These are phyloP conservation scores for Metarhizium rileyi DNA, from an alignment of 2,329 filamentous ascomycete genomes.

Conservation along the genomic window DNA sequence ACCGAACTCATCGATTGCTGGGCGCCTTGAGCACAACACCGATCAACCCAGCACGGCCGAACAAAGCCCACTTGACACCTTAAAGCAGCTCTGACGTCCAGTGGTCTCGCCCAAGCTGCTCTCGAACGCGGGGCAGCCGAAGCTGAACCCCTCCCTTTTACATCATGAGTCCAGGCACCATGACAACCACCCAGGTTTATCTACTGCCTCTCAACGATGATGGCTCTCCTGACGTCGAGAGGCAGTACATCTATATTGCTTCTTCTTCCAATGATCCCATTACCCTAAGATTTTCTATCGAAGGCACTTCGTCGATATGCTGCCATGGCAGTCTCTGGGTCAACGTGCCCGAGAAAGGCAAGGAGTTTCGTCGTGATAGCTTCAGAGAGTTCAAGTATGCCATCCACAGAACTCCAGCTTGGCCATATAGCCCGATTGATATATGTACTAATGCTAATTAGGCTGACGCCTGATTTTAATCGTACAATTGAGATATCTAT, in stretches of 20 bases:
- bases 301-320: conserved; percentile 93
- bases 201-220: conserved; percentile 84
- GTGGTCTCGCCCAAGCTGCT: conserved; percentile 19
- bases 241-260: conserved; percentile 86
- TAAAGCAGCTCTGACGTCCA: conserved; percentile 14
- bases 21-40: no score
- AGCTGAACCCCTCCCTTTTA: conserved; percentile 16
- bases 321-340: conserved; percentile 92
- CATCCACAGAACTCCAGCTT: conserved; percentile 2
- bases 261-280: conserved; percentile 66
- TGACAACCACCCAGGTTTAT: conserved; percentile 67
- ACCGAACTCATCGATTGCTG: neutral
- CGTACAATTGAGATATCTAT: conserved; percentile 83
- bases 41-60: no score
- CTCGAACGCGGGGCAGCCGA: conserved; percentile 10
- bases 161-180: conserved; percentile 50
- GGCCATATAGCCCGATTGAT: neutral
- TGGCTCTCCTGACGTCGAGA: conserved; percentile 80
- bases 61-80: no score
- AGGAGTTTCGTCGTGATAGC: conserved; percentile 64
- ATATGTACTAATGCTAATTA: conserved; percentile 22
- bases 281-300: conserved; percentile 76
- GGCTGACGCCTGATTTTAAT: conserved; percentile 87
- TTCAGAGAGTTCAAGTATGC: conserved; percentile 86
- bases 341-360: conserved; percentile 75